Evolutionary conservation across 2,329 filamentous ascomycete genomes (phyloP).

Genomic region (Aspergillus ochraceus): DNA sequence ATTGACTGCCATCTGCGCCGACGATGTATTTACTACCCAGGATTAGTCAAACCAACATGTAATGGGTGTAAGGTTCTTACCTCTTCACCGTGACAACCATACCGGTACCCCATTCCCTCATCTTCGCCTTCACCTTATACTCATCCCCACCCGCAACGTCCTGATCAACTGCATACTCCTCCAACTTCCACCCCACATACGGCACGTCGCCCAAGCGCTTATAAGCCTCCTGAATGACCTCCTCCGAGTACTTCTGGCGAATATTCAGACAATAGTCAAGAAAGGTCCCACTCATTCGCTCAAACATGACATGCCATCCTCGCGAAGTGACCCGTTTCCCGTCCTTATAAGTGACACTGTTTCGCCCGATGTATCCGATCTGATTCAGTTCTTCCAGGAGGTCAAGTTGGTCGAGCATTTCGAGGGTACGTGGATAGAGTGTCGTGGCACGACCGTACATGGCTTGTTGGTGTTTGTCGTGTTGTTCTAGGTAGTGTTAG

Average conservation of each 20-base stretch:
- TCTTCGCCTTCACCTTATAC: not conserved
- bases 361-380: conserved; percentile 34
- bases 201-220: conserved; percentile 25
- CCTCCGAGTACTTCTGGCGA: conserved; percentile 57
- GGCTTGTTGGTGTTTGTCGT: conserved; percentile 32
- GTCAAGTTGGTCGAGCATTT: conserved; percentile 48
- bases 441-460: conserved; percentile 53
- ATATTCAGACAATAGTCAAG: conserved; percentile 56
- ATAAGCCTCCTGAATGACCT: conserved; percentile 46
- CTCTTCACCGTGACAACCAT: not conserved
- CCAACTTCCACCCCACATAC: not conserved
- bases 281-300: conserved; percentile 52
- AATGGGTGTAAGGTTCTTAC: not conserved
- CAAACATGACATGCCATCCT: conserved; percentile 48
- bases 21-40: conserved; percentile 32
- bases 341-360: conserved; percentile 35
- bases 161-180: not conserved
- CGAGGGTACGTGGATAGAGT: conserved; percentile 48
- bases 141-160: no score
- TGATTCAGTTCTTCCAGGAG: conserved; percentile 60
- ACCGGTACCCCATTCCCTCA: not conserved
- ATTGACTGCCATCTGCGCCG: conserved; percentile 53
- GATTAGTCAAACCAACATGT: not conserved
- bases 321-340: conserved; percentile 27
- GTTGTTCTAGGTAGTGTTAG: conserved; percentile 32